Evolutionary conservation across 306 rosid genomes (phyloP).

Genomic region (Arachis hypogaea): DNA sequence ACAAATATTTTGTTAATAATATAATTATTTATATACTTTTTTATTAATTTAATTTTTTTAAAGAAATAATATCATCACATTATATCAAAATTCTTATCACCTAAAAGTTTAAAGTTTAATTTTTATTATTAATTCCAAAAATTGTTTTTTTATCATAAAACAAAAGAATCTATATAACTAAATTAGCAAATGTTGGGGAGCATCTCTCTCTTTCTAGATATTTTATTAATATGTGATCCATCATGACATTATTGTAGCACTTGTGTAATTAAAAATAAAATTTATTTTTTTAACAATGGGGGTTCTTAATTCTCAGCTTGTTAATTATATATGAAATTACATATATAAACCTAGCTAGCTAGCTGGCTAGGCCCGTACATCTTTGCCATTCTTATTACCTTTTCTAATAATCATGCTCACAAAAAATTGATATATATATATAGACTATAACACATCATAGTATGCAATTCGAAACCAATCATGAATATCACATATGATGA

Average conservation of each 20-base stretch:
- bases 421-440: slow-evolving; percentile 8
- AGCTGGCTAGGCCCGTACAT: no score
- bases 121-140: no score
- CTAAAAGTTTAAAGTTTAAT: no score
- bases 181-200: not conserved
- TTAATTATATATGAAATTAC: slow-evolving; percentile 17
- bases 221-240: not conserved
- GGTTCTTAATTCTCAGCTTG: not conserved
- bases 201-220: not conserved
- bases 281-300: not conserved
- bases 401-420: slow-evolving; percentile 9
- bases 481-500: slow-evolving; percentile 28
- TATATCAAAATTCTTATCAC: no score
- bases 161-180: not conserved
- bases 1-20: no score
- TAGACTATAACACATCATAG: not conserved
- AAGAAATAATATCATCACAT: no score
- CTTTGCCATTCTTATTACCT: not conserved
- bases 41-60: no score
- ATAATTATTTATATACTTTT: no score
- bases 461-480: slow-evolving; percentile 24
- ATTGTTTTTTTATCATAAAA: no score
- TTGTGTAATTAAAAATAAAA: not conserved
- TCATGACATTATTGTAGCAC: not conserved
- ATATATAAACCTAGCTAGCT: not conserved